phyloP scores from a whole-genome alignment of 192 early-diverging fungal genomes.

The Umbelopsis sp. region DNA sequence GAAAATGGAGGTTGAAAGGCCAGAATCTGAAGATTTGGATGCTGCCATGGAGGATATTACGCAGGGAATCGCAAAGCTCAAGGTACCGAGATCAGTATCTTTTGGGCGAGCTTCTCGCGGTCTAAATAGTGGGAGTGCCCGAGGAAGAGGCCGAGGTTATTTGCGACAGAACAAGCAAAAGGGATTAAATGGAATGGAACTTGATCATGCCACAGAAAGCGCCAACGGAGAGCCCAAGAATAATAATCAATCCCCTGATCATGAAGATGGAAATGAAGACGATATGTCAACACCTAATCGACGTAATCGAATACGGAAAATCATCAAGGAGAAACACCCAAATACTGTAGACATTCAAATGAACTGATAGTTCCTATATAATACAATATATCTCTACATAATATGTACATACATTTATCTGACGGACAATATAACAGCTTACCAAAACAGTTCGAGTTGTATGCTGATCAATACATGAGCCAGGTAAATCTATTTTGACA shows the following conservation, averaged over 20 bases:
- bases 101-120: constrained; percentile 19
- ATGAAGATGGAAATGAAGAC: not conserved
- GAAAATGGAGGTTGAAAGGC: not conserved
- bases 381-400: too few species aligned
- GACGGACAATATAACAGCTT: too few species aligned
- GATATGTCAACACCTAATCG: not conserved
- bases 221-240: not conserved
- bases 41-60: constrained; percentile 21
- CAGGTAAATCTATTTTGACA: too few species aligned
- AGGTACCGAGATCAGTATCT: constrained; percentile 24
- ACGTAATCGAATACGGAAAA: not conserved
- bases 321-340: not conserved
- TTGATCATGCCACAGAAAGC: not conserved
- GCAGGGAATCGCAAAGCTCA: constrained; percentile 11
- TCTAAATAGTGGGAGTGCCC: not conserved
- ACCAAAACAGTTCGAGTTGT: too few species aligned
- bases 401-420: too few species aligned
- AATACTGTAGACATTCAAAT: not conserved
- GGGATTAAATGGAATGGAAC: not conserved
- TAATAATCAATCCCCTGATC: not conserved
- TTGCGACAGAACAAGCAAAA: not conserved
- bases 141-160: not conserved
- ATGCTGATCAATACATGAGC: too few species aligned
- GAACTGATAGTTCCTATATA: not conserved
- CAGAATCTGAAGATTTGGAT: not conserved